Conservation (phyloP, 1,284 basidiomycete genomes). For the Fereydounia khargensis region DNA sequence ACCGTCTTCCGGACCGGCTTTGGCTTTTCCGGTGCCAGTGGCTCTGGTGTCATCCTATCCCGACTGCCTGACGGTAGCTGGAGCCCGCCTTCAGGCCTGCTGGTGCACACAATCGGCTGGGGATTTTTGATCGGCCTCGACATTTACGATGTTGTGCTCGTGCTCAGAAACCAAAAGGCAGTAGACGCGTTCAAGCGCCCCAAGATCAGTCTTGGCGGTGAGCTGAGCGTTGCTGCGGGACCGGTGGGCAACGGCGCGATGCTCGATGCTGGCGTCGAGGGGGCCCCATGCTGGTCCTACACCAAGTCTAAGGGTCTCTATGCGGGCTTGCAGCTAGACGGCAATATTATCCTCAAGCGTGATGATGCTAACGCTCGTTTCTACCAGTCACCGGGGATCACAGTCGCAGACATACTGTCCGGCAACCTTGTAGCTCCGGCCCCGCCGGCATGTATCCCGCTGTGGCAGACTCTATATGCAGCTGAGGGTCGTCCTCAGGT, state of each 20-base stretch:
- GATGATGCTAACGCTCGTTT: conserved; percentile 48
- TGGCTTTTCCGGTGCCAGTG: conserved; percentile 37
- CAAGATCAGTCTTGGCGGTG: conserved; percentile 53
- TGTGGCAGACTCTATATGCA: conserved; percentile 50
- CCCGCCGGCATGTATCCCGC: conserved; percentile 29
- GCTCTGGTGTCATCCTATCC: conserved; percentile 54
- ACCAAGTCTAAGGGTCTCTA: conserved; percentile 57
- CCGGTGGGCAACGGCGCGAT: conserved; percentile 57
- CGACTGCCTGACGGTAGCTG: conserved; percentile 52
- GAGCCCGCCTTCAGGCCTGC: conserved; percentile 51
- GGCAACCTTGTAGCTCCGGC: conserved; percentile 27
- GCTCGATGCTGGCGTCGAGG: conserved; percentile 49
- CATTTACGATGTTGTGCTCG: conserved; percentile 58
- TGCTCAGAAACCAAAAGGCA: conserved; percentile 51
- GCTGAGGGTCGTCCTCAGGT: conserved; percentile 43
- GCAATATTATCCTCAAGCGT: conserved; percentile 48
- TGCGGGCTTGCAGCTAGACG: conserved; percentile 54
- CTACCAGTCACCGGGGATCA: conserved; percentile 38
- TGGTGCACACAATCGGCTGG: conserved; percentile 52
- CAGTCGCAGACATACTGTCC: conserved; percentile 28
- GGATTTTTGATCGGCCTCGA: conserved; percentile 56
- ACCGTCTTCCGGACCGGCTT: conserved; percentile 54
- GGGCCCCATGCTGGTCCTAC: conserved; percentile 53
- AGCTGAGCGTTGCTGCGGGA: conserved; percentile 49
- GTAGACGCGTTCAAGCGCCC: conserved; percentile 47